phyloP scores from a whole-genome alignment of 176 grass and related monocot genomes.

The Aegilops umbellulata region DNA sequence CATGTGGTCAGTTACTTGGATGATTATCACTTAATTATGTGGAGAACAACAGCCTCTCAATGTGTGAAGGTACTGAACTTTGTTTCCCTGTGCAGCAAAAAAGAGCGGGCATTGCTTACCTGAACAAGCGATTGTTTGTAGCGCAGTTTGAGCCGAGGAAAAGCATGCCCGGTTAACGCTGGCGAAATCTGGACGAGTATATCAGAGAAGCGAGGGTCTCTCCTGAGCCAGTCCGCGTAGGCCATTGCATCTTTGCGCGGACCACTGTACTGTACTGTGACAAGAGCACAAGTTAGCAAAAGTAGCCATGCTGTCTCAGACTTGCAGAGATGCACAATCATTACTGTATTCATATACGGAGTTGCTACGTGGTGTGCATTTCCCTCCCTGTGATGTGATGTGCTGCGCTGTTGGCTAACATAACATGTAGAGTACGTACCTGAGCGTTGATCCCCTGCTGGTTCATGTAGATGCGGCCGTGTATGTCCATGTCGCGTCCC shows the following conservation, averaged over 20 bases:
- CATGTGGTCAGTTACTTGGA: not conserved
- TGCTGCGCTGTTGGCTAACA: too few species aligned
- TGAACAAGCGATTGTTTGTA: conserved; percentile 95
- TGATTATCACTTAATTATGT: not conserved
- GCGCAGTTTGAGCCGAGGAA: conserved; percentile 80
- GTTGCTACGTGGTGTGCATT: too few species aligned
- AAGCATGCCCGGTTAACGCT: conserved; percentile 64
- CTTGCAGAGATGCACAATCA: not conserved
- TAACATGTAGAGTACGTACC: conserved; percentile 26
- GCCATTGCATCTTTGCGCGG: conserved; percentile 64
- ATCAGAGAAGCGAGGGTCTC: conserved; percentile 71
- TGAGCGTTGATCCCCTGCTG: conserved; percentile 97
- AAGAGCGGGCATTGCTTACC: conserved; percentile 28
- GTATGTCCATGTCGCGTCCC: conserved; percentile 72
- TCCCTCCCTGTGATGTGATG: too few species aligned
- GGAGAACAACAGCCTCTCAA: not conserved
- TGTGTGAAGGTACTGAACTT: not conserved
- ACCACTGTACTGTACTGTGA: conserved; percentile 97
- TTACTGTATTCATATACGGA: too few species aligned
- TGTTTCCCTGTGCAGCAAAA: not conserved
- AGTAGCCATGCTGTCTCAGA: not conserved
- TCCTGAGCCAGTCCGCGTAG: conserved; percentile 74
- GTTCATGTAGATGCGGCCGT: conserved; percentile 92
- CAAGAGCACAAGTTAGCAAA: conserved; percentile 25
- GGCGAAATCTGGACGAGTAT: conserved; percentile 70